Evolutionary conservation across 371 early-diverging fungal genomes (phyloP).

Genomic region (Lichtheimia ornata): DNA sequence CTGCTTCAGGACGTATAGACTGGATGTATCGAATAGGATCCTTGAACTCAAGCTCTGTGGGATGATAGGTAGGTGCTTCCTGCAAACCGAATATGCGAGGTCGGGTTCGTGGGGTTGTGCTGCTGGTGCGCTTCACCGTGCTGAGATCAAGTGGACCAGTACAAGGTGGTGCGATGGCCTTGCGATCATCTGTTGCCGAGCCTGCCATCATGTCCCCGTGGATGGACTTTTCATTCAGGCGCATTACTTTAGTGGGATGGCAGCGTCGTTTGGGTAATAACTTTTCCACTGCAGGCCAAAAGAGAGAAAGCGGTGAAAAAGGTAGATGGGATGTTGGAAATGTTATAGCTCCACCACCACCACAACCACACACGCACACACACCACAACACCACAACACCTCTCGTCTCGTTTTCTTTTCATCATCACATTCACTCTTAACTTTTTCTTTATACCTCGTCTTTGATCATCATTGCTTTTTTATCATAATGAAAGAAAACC

Average conservation of each 20-base stretch:
- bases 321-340: constrained; percentile 7
- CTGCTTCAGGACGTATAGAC: constrained; percentile 76
- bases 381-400: too few relatives aligned
- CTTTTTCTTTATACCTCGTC: too few relatives aligned
- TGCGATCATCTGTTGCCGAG: constrained; percentile 5
- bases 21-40: constrained; percentile 87
- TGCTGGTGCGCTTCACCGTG: constrained; percentile 20
- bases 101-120: constrained; percentile 34
- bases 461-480: too few relatives aligned
- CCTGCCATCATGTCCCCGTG: not conserved
- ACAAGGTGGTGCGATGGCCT: constrained; percentile 3
- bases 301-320: constrained; percentile 11
- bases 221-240: constrained; percentile 16
- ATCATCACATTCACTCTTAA: too few relatives aligned
- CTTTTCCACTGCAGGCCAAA: constrained; percentile 9
- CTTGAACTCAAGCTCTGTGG: constrained; percentile 81
- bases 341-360: too few relatives aligned
- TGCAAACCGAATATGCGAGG: constrained; percentile 64
- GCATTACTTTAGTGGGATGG: constrained; percentile 9
- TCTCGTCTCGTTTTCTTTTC: too few relatives aligned
- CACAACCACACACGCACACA: too few relatives aligned
- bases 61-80: constrained; percentile 81
- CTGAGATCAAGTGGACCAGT: constrained; percentile 15
- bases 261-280: not conserved
- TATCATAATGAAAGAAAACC: too few relatives aligned